Percentiles rank a stretch among this genome's conserved stretches.
These are phyloP conservation scores for Pseudopediastrum boryanum DNA, from an alignment of 139 green algal species.

Conservation along the genomic window DNA sequence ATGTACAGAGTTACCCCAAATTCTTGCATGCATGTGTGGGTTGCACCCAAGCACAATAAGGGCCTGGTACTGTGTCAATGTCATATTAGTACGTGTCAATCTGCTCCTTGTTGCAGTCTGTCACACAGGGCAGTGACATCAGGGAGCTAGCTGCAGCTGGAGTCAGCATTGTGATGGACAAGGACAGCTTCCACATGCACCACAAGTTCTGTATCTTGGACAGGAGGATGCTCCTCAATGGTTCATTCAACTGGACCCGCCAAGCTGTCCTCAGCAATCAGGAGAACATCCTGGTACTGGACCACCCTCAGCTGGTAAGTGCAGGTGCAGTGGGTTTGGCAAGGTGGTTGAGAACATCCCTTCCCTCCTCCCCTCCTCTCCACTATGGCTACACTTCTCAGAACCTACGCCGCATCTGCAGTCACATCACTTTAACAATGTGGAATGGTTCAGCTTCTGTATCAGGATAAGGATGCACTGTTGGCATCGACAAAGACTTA, in stretches of 20 bases:
- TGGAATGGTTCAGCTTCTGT: too few relatives aligned
- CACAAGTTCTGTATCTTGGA: conserved; percentile 71
- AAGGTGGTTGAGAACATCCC: not conserved
- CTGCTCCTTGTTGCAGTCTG: conserved; percentile 22
- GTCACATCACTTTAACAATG: too few relatives aligned
- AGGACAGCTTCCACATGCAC: conserved; percentile 54
- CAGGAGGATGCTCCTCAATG: conserved; percentile 50
- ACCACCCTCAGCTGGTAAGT: conserved; percentile 35
- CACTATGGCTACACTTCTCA: too few relatives aligned
- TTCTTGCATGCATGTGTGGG: too few relatives aligned
- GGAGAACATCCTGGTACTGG: conserved; percentile 55
- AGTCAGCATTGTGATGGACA: conserved; percentile 36
- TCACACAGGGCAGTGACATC: conserved; percentile 49
- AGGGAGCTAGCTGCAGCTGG: conserved; percentile 31
- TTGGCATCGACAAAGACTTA: too few relatives aligned
- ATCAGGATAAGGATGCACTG: too few relatives aligned
- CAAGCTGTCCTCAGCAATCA: conserved; percentile 53
- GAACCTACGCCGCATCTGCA: too few relatives aligned
- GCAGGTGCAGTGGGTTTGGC: not conserved
- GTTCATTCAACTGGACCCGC: conserved; percentile 68
- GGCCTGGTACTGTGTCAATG: too few relatives aligned
- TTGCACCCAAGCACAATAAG: too few relatives aligned
- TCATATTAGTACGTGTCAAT: not conserved
- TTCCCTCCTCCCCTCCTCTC: too few relatives aligned
- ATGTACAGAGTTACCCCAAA: too few relatives aligned